phyloP scores from a whole-genome alignment of 441 rosid species.

The Flueggea neowawraea region DNA sequence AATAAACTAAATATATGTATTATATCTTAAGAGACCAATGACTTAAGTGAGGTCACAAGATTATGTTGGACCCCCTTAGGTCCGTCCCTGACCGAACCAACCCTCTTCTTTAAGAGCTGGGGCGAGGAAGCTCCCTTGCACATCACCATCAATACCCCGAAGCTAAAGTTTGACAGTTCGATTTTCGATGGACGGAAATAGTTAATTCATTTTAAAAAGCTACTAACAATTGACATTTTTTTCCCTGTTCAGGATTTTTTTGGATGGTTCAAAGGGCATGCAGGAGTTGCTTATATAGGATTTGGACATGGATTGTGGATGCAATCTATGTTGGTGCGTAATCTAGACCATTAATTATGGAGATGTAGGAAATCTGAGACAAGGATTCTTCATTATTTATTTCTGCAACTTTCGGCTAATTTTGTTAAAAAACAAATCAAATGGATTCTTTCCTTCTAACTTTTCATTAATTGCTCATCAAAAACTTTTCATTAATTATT shows the following conservation, averaged over 20 bases:
- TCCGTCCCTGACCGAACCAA: too few relatives aligned
- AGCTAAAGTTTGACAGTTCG: too few relatives aligned
- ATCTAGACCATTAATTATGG: background rate
- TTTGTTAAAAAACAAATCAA: background rate
- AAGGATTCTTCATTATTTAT: background rate
- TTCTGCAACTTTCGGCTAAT: background rate
- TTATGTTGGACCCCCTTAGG: too few relatives aligned
- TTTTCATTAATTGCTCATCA: too few relatives aligned
- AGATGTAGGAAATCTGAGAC: conserved; percentile 3
- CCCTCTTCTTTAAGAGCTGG: conserved; percentile 30
- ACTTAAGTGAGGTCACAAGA: too few relatives aligned
- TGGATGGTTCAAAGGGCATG: background rate
- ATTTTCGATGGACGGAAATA: too few relatives aligned
- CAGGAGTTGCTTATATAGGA: conserved; percentile 4
- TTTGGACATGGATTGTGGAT: background rate
- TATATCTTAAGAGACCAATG: too few relatives aligned
- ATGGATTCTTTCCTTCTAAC: too few relatives aligned
- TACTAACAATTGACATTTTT: background rate
- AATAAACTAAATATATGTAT: too few relatives aligned
- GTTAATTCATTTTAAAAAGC: too few relatives aligned
- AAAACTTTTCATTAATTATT: too few relatives aligned
- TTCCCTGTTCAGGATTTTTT: background rate
- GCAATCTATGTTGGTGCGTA: background rate
- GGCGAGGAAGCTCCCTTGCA: conserved; percentile 32
- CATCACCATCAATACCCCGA: background rate